Conservation (phyloP, 176 grass and related monocot genomes). For the Hordeum marinum region DNA sequence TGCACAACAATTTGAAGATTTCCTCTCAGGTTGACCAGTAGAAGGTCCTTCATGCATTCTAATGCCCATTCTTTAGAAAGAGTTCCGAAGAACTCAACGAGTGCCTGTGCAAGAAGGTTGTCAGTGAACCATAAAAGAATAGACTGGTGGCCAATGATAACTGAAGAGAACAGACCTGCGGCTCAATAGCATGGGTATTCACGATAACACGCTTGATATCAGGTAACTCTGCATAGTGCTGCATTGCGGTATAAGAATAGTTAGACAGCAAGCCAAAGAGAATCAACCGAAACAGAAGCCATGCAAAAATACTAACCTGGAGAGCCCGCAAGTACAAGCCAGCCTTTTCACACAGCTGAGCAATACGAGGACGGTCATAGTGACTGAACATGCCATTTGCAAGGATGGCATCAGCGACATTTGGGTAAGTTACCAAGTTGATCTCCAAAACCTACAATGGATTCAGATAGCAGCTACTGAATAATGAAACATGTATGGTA, state of each 20-base stretch:
- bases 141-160: background rate
- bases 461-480: conserved; percentile 17
- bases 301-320: conserved; percentile 45
- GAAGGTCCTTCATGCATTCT: conserved; percentile 98
- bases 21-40: conserved; percentile 85
- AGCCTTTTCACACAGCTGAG: conserved; percentile 94
- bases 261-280: background rate
- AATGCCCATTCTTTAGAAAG: conserved; percentile 91
- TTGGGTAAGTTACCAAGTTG: conserved; percentile 93
- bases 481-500: background rate
- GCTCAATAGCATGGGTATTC: conserved; percentile 96
- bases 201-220: conserved; percentile 95
- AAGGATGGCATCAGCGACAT: conserved; percentile 98
- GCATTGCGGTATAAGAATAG: conserved; percentile 30
- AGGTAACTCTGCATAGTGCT: conserved; percentile 93
- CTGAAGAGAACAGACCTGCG: conserved; percentile 60
- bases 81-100: conserved; percentile 96
- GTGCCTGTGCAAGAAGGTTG: conserved; percentile 42
- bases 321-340: conserved; percentile 89
- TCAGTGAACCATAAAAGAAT: background rate
- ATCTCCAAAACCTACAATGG: conserved; percentile 86
- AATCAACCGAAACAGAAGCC: background rate
- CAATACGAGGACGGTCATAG: conserved; percentile 93
- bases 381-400: conserved; percentile 99
- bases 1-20: conserved; percentile 99